Conservation (phyloP, 768 basidiomycete species). For the Podaxis carcinomalis region DNA sequence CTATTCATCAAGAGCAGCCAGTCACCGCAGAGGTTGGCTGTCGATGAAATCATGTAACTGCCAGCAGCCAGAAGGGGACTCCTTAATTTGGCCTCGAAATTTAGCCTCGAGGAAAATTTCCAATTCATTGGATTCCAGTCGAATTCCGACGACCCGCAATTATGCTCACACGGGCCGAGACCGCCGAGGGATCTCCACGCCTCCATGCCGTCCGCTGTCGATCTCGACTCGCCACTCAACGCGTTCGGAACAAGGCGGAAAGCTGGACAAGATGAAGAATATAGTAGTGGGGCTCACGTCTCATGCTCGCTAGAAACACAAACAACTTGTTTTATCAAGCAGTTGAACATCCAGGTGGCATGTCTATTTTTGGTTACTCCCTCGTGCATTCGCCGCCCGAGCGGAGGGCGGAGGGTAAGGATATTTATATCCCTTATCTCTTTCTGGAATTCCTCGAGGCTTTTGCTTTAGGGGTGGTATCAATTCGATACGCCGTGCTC, state of each 20-base stretch:
- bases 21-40: not conserved
- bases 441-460: not conserved
- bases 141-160: no score
- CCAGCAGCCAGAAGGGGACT: no score
- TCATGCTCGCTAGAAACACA: not conserved
- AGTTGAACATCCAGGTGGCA: not conserved
- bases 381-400: not conserved
- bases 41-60: not conserved
- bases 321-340: not conserved
- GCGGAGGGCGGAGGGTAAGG: not conserved
- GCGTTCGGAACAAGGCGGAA: conserved; percentile 5
- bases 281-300: not conserved
- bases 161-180: not conserved
- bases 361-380: not conserved
- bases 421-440: not conserved
- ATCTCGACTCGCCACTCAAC: not conserved
- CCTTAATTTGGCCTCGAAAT: no score
- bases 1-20: not conserved
- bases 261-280: not conserved
- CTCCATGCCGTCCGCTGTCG: not conserved
- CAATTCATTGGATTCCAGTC: no score
- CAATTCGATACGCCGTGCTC: not conserved
- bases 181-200: not conserved
- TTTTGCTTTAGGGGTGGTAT: not conserved
- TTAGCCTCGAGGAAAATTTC: no score